Percentiles rank a stretch among this genome's conserved stretches.
Evolutionary conservation across 495 filamentous ascomycete genomes (phyloP).

Genomic region (Hapsidospora chrysogenum): DNA sequence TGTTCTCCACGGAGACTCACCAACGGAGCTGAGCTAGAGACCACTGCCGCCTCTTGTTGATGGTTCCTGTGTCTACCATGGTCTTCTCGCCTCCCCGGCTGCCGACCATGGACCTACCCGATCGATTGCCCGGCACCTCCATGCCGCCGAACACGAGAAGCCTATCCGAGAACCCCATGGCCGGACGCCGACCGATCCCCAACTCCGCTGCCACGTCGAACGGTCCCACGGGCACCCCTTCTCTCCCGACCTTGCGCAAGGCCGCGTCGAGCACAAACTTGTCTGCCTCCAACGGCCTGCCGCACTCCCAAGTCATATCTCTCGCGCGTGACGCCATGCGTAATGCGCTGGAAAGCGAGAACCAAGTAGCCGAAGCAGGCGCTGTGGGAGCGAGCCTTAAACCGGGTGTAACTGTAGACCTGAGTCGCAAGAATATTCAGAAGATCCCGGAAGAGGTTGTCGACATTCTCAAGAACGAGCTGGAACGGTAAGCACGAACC

Average conservation of each 20-base stretch:
- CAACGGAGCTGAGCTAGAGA: too few species aligned
- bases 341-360: constrained; percentile 50
- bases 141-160: background rate
- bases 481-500: constrained; percentile 53
- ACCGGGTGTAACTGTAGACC: constrained; percentile 71
- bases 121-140: background rate
- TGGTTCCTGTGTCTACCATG: too few species aligned
- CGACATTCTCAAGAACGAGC: constrained; percentile 80
- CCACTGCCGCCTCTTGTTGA: too few species aligned
- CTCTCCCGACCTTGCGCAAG: constrained; percentile 18
- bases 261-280: constrained; percentile 15
- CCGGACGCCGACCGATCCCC: background rate
- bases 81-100: background rate
- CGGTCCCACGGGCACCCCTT: constrained; percentile 18
- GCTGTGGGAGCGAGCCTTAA: constrained; percentile 53
- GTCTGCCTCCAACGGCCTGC: constrained; percentile 22
- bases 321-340: constrained; percentile 50
- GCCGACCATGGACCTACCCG: background rate
- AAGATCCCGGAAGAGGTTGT: constrained; percentile 77
- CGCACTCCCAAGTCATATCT: constrained; percentile 30
- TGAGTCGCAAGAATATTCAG: constrained; percentile 68
- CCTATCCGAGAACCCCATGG: background rate
- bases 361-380: constrained; percentile 48
- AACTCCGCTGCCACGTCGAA: background rate
- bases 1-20: too few species aligned